Percentiles rank a stretch among this genome's conserved stretches.
Conservation (phyloP, 306 rosid species). For the Mimosa bimucronata region DNA sequence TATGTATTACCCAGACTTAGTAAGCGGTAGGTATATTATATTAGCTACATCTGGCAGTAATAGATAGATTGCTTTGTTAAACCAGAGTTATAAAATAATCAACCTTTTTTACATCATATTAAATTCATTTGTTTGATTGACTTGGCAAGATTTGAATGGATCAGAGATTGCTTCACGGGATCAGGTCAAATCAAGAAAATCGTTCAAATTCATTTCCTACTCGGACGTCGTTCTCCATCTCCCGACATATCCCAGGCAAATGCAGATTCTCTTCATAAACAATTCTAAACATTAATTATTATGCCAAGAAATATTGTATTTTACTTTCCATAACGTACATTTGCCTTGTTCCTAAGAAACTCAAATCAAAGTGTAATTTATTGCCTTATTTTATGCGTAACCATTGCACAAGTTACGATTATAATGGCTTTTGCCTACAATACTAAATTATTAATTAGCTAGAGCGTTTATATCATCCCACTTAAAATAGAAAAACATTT, state of each 20-base stretch:
- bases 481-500: neutral
- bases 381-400: too few species aligned
- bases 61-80: too few species aligned
- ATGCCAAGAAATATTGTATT: neutral
- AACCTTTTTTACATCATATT: neutral
- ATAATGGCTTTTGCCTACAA: too few species aligned
- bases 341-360: neutral
- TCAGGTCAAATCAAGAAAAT: neutral
- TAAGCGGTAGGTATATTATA: too few species aligned
- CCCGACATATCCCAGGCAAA: neutral
- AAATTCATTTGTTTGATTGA: neutral
- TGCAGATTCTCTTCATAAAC: neutral
- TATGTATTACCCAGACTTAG: too few species aligned
- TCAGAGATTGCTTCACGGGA: neutral
- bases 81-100: too few species aligned
- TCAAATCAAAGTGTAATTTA: too few species aligned
- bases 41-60: too few species aligned
- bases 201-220: neutral
- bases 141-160: neutral
- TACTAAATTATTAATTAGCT: too few species aligned
- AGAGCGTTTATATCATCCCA: neutral
- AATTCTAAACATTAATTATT: too few species aligned
- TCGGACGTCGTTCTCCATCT: neutral
- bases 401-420: too few species aligned
- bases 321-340: neutral